These are phyloP conservation scores for Mortierella sp. DNA, from an alignment of 371 early-diverging fungal species.

Conservation along the genomic window DNA sequence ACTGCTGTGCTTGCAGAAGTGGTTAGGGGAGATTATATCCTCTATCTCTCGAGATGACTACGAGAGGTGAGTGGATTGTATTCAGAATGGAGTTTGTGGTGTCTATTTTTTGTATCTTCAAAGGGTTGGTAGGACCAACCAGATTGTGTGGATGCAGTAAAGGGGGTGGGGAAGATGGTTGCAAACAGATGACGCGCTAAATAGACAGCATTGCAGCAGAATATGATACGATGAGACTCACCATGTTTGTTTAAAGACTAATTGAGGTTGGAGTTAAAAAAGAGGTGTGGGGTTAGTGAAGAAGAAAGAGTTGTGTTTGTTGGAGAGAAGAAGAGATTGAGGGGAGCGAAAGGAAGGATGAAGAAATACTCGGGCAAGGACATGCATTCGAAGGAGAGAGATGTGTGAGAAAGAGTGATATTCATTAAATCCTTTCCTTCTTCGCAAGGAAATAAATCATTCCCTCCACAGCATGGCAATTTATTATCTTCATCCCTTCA, in stretches of 20 bases:
- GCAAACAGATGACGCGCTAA: constrained; percentile 17
- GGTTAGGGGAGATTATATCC: neutral
- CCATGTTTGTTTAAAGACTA: constrained; percentile 18
- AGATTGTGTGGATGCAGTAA: neutral
- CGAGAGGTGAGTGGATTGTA: neutral
- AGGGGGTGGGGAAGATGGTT: constrained; percentile 2
- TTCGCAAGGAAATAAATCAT: neutral
- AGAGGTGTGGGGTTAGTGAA: neutral
- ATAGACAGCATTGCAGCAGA: neutral
- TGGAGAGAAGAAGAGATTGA: constrained; percentile 7
- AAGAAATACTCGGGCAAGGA: neutral
- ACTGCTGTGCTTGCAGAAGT: neutral
- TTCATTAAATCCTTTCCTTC: constrained; percentile 9
- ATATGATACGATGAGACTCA: constrained; percentile 2
- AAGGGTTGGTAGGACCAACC: neutral
- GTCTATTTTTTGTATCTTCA: too few relatives aligned
- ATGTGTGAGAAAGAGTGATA: constrained; percentile 3
- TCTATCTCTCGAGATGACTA: neutral
- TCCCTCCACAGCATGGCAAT: too few relatives aligned
- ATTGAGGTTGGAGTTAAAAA: neutral
- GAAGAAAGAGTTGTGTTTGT: neutral
- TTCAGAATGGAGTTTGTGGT: neutral
- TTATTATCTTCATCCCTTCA: too few relatives aligned
- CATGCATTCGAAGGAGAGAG: neutral
- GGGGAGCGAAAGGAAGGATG: constrained; percentile 1